These are phyloP conservation scores for Acidiella bohemica DNA, from an alignment of 495 filamentous ascomycete genomes.

Conservation along the genomic window DNA sequence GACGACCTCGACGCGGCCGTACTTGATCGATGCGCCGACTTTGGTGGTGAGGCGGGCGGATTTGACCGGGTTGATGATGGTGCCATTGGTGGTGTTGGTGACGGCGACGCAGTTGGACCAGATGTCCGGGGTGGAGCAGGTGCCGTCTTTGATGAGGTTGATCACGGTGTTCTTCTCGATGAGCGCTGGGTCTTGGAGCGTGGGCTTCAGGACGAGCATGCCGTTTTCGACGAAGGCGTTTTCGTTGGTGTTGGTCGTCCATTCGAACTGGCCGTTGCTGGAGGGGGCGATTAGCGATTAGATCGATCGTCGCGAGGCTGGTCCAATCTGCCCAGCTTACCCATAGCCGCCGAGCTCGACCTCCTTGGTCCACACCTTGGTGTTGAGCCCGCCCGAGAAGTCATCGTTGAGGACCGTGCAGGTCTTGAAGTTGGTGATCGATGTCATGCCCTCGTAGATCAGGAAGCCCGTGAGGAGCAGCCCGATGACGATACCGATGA, in stretches of 20 bases:
- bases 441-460: slow-evolving; percentile 54
- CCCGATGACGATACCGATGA: slow-evolving; percentile 53
- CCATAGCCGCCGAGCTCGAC: slow-evolving; percentile 72
- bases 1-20: slow-evolving; percentile 66
- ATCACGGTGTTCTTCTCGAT: slow-evolving; percentile 50
- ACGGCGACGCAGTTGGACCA: slow-evolving; percentile 45
- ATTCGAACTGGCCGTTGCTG: slow-evolving; percentile 71
- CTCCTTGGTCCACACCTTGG: slow-evolving; percentile 59
- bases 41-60: slow-evolving; percentile 67
- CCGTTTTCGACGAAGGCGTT: slow-evolving; percentile 62
- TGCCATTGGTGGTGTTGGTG: slow-evolving; percentile 56
- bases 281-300: slow-evolving; percentile 11
- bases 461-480: slow-evolving; percentile 52
- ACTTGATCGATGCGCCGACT: slow-evolving; percentile 56
- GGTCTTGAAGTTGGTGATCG: slow-evolving; percentile 61
- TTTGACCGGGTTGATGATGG: slow-evolving; percentile 63
- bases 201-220: slow-evolving; percentile 60
- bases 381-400: slow-evolving; percentile 40
- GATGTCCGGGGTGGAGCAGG: slow-evolving; percentile 47
- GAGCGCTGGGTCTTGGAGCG: slow-evolving; percentile 51
- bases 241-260: slow-evolving; percentile 53
- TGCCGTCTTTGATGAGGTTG: slow-evolving; percentile 49
- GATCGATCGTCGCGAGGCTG: neutral
- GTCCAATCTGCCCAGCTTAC: slow-evolving; percentile 37
- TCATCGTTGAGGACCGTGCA: slow-evolving; percentile 58